These are phyloP conservation scores for Fusarium odoratissimum DNA, from an alignment of 2,329 filamentous ascomycete species.

Conservation along the genomic window DNA sequence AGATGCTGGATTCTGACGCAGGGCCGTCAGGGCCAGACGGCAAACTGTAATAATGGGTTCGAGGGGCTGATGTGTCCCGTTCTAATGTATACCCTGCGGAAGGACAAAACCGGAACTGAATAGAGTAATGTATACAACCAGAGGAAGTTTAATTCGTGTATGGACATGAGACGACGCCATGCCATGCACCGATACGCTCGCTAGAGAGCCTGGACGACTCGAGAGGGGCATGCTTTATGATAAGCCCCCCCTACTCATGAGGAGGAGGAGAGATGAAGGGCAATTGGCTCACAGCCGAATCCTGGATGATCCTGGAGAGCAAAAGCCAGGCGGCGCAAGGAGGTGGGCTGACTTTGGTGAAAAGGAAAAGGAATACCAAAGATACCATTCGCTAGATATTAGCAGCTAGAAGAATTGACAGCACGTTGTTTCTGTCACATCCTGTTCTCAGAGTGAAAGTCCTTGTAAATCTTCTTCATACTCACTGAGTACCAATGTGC, in stretches of 20 bases:
- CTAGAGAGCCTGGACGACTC: conserved; percentile 44
- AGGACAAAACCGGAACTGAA: conserved; percentile 45
- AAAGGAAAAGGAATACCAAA: conserved; percentile 48
- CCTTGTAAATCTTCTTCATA: background rate
- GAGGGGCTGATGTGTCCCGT: conserved; percentile 27
- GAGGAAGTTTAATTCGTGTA: conserved; percentile 52
- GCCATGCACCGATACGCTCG: conserved; percentile 50
- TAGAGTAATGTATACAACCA: conserved; percentile 57
- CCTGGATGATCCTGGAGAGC: conserved; percentile 34
- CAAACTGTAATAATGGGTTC: conserved; percentile 45
- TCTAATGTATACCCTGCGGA: conserved; percentile 47
- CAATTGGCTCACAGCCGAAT: conserved; percentile 22
- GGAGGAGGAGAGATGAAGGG: conserved; percentile 32
- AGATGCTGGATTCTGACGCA: conserved; percentile 45
- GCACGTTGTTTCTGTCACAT: conserved; percentile 31
- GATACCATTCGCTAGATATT: conserved; percentile 55
- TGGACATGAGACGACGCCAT: conserved; percentile 40
- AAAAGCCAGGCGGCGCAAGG: conserved; percentile 39
- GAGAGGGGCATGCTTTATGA: conserved; percentile 22
- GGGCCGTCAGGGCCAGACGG: conserved; percentile 44
- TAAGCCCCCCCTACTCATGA: conserved; percentile 34
- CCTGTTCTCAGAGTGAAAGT: background rate
- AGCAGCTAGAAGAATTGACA: conserved; percentile 47
- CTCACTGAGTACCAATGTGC: background rate
- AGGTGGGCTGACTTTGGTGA: conserved; percentile 34